phyloP scores from a whole-genome alignment of 1,139 yeast species.

The Saccharomyces hybrid region DNA sequence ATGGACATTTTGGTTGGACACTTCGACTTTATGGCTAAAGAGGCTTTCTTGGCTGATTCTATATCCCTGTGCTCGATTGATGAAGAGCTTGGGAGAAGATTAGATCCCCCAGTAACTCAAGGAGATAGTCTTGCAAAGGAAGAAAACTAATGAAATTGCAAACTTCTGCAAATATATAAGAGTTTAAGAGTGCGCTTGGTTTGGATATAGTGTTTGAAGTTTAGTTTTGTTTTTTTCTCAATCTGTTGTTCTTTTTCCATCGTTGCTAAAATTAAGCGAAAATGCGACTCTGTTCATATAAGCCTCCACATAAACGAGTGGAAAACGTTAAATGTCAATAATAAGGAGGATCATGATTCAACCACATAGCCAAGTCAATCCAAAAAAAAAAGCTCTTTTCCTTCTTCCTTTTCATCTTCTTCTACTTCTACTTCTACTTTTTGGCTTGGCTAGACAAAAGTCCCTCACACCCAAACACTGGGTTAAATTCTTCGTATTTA shows the following conservation, averaged over 20 bases:
- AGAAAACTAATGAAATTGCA: neutral
- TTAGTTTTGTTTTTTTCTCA: neutral
- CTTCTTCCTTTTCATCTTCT: neutral
- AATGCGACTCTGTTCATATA: neutral
- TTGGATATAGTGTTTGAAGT: neutral
- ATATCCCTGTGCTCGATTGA: constrained; percentile 26
- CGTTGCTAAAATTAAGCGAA: neutral
- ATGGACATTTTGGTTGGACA: constrained; percentile 22
- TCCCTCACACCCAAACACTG: constrained; percentile 1
- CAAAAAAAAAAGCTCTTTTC: neutral
- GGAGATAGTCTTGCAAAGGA: constrained; percentile 1
- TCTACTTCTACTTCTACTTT: neutral
- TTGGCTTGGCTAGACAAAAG: neutral
- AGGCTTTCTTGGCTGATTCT: constrained; percentile 25
- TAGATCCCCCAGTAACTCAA: constrained; percentile 2
- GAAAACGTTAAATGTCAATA: neutral
- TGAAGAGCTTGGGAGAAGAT: constrained; percentile 8
- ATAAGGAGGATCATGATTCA: neutral
- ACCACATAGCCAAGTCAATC: neutral
- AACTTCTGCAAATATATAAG: too few species aligned
- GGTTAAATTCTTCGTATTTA: neutral
- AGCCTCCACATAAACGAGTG: neutral
- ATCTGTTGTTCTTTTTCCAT: neutral
- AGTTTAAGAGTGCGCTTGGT: neutral
- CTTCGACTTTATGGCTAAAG: constrained; percentile 19